Base-by-base conservation (phyloP, 176 grass and related monocot species). In the Carex kokanica region DNA sequence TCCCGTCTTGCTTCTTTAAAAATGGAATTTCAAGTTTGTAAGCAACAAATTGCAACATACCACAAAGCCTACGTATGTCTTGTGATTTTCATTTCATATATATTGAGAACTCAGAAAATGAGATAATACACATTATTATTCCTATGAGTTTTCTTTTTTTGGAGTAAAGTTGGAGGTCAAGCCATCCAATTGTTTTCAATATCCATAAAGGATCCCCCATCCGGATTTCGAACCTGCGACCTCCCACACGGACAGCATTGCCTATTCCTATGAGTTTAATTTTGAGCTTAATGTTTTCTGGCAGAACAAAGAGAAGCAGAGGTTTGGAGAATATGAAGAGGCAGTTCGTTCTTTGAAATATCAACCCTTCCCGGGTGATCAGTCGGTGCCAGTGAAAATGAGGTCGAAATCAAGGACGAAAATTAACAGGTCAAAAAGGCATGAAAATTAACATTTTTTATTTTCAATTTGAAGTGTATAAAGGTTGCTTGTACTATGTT, bases 1-100 rank as follows among this genome's bases (percentile, higher is more conserved):
- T 90, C 89, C 45, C 86, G 88, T 88, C 70, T 99, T 84, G 82
- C 51, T 92, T 86, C 84, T 86, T 41, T 95, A 59, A 88, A 83
- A 66, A 99, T 99, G 96, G 93, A 99, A 43, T 75, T 92, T 78
- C 91, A 89, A 95, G 93, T 99, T 88, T 99, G 96, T 90, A 93
- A 89, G 96, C 93, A 95, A 93, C 91, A 99, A 86, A 90, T 95
- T 84, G 80, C 56, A 78, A 88, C 80, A 65, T 90, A 86, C 85
- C 89, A 88, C 61, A 95, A 91, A 52, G 54, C 25, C 57, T 93
- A 99, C 69, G 96, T 99, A 95, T 93, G 96, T 81, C 58, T 86
- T 80, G 70, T 84, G 34, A 25, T 65, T 79, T 62, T 40, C 54
- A 66, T 84, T 84, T 11, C 11, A 8, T 81, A 20, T 84, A 84